Percentiles rank a stretch among this genome's conserved stretches.
Conservation (phyloP, 768 basidiomycete species). For the Rhizopogon salebrosus region DNA sequence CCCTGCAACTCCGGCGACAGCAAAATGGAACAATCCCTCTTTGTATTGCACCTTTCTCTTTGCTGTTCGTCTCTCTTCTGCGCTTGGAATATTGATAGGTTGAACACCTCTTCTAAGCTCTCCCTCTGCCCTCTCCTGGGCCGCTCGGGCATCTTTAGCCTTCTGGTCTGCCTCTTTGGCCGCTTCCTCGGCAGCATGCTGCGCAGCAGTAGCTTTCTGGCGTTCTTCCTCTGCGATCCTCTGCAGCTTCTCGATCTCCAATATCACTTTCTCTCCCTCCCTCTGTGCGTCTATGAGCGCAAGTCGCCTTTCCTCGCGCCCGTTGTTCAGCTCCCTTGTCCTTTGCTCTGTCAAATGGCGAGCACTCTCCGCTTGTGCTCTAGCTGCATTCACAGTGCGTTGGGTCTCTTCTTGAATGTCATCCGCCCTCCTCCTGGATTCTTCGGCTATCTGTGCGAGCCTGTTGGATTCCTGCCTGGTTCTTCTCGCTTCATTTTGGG, state of each 20-base stretch:
- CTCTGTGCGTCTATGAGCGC: too few relatives aligned
- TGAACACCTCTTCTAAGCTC: conserved; percentile 18
- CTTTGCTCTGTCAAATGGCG: background rate
- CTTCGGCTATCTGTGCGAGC: background rate
- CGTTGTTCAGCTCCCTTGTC: background rate
- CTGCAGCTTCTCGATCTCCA: too few relatives aligned
- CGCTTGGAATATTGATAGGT: conserved; percentile 10
- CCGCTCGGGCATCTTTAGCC: conserved; percentile 9
- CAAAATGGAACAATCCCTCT: conserved; percentile 29
- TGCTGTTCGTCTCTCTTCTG: conserved; percentile 6
- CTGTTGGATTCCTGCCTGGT: conserved; percentile 1
- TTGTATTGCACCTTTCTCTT: conserved; percentile 18
- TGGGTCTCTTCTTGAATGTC: too few relatives aligned
- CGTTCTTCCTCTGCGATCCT: too few relatives aligned
- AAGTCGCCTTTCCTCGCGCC: background rate
- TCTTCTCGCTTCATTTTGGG: background rate
- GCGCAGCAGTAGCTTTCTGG: too few relatives aligned
- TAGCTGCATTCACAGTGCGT: too few relatives aligned
- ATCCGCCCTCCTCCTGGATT: background rate
- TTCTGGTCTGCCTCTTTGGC: conserved; percentile 14
- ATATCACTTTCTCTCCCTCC: too few relatives aligned
- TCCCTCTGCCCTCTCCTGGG: conserved; percentile 10
- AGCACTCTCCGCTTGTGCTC: too few relatives aligned
- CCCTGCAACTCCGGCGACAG: conserved; percentile 28
- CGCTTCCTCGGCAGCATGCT: conserved; percentile 6